Conservation (phyloP, 805 yeast genomes). For the Candida germanica region DNA sequence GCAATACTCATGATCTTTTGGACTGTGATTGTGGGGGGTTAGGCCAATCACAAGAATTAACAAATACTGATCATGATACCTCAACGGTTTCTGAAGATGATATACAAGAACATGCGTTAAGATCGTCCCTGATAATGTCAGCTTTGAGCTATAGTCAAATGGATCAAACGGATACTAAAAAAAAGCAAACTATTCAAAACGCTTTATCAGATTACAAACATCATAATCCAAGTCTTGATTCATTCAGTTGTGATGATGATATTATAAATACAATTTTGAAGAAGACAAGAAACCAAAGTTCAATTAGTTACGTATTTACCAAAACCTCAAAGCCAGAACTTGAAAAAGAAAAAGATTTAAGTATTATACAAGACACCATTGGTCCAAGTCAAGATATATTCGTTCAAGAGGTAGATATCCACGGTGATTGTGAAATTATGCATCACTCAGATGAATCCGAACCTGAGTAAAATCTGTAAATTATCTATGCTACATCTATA, state of each 20-base stretch:
- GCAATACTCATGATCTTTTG: constrained; percentile 77
- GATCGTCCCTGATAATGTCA: constrained; percentile 25
- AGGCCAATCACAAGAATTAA: constrained; percentile 9
- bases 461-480: too few species aligned
- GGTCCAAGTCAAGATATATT: too few species aligned
- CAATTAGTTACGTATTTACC: constrained; percentile 40
- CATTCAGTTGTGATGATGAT: constrained; percentile 6
- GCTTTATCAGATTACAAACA: constrained; percentile 66
- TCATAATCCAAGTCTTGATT: constrained; percentile 43
- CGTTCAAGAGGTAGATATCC: neutral
- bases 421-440: too few species aligned
- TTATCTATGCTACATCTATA: neutral
- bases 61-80: neutral
- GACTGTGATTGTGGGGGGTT: constrained; percentile 60
- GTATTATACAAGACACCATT: neutral
- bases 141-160: constrained; percentile 49
- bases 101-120: neutral
- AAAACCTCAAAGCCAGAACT: constrained; percentile 21
- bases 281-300: constrained; percentile 4
- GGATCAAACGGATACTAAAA: constrained; percentile 27
- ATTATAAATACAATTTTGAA: constrained; percentile 7
- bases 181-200: constrained; percentile 46
- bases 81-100: neutral
- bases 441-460: too few species aligned
- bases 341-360: neutral